phyloP scores from a whole-genome alignment of 129 eudicot species.

The Cynara cardunculus region DNA sequence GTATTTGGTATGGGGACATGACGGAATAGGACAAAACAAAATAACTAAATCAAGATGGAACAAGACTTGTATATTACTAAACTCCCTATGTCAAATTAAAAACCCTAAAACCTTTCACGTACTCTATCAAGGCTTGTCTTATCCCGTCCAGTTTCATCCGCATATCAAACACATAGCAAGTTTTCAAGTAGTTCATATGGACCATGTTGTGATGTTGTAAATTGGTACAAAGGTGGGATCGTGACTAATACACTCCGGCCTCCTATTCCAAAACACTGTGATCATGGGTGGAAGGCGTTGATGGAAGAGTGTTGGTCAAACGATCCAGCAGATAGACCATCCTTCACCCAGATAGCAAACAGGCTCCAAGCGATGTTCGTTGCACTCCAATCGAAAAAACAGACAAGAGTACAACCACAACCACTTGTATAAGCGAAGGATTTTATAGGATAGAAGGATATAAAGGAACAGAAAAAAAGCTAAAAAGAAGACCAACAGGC shows the following conservation, averaged over 20 bases:
- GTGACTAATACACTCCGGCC: slow-evolving; percentile 65
- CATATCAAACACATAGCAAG: background rate
- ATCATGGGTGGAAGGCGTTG: slow-evolving; percentile 58
- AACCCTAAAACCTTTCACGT: no score
- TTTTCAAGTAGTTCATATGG: no score
- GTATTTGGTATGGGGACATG: background rate
- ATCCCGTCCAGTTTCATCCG: background rate
- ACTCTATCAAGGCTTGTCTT: background rate
- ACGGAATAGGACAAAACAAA: no score
- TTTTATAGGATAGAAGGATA: background rate
- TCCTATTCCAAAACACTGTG: slow-evolving; percentile 53
- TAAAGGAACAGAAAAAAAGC: background rate
- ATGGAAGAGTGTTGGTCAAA: slow-evolving; percentile 91
- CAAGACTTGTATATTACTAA: no score
- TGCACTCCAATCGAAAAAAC: slow-evolving; percentile 30
- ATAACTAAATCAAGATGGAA: no score
- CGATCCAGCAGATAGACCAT: slow-evolving; percentile 58
- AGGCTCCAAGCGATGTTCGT: slow-evolving; percentile 47
- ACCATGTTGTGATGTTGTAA: background rate
- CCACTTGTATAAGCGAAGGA: slow-evolving; percentile 1
- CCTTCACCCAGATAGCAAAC: slow-evolving; percentile 65
- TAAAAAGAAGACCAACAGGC: background rate
- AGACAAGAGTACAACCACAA: slow-evolving; percentile 26
- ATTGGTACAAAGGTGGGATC: slow-evolving; percentile 55
- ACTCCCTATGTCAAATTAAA: no score